Evolutionary conservation across 768 basidiomycete species (phyloP), one percentile per base, ranked within the genome.

Genomic region (Mycena alexandri): DNA sequence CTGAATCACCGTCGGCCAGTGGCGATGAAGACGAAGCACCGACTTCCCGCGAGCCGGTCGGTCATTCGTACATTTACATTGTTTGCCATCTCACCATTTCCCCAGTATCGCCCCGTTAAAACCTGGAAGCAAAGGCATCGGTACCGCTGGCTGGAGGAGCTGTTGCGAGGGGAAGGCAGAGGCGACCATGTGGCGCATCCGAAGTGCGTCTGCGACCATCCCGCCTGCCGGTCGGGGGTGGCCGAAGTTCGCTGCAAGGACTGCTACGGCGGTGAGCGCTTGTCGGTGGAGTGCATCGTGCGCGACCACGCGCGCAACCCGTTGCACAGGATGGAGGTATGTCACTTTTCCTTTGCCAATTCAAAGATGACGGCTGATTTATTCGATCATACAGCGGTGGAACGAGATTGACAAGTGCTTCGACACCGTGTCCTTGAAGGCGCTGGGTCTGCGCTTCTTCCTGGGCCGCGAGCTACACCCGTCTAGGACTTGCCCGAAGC

Each of bases 271-370:
- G 14, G 42, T 4, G 62, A 67, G 16, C 25, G 72, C 6, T 43
- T 59, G 11, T 71, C 67, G 19, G n/a, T 6, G 9, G 13, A 8
- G 22, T 75, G 74, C 44, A 36, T 65, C 34, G 25, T 73, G 0
- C 5, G 22, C n/a, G 33, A 58, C 8, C 72, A 75, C n/a, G 29
- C 7, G 6, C 25, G n/a, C 11, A 51, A 13, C 16, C 75, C 67
- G 0, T 59, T 74, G 5, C 74, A 75, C 53, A 55, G 57, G 22
- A 43, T 75, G 5, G 59, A 71, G 68, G 70, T 71, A 7, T 8
- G 58, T 54, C 7, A 14, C 14, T 4, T 17, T 47, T 10, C 2
- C 22, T 25, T 47, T 25, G 17, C 10, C 16, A 41, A 3, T 29
- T 22, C 1, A 3, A 7, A 2, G n/a, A n/a, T n/a, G n/a, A n/a